Evolutionary conservation across 2,329 filamentous ascomycete genomes (phyloP).

Genomic region (Penicillium sclerotigenum): DNA sequence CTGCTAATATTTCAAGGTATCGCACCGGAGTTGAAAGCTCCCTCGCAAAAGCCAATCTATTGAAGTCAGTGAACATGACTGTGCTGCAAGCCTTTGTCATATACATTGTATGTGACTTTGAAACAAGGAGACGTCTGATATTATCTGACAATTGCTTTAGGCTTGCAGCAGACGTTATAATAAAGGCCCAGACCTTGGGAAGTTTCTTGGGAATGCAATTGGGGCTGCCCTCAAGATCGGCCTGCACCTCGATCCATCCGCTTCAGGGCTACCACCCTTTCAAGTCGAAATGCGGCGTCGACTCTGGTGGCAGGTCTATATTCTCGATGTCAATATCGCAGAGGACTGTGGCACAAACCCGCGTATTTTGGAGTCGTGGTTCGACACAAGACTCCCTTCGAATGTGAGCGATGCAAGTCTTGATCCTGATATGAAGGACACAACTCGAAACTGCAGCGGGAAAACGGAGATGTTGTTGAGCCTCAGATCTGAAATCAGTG

Average conservation of each 20-base stretch:
- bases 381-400: constrained; percentile 13
- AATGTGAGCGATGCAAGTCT: constrained; percentile 18
- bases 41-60: constrained; percentile 14
- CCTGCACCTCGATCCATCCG: constrained; percentile 12
- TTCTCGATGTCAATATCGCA: background rate
- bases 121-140: background rate
- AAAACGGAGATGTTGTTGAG: constrained; percentile 28
- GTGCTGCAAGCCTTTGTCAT: constrained; percentile 22
- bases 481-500: constrained; percentile 18
- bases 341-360: constrained; percentile 13
- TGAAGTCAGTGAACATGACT: constrained; percentile 11
- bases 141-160: constrained; percentile 3
- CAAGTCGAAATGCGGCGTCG: constrained; percentile 20
- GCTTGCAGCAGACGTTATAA: constrained; percentile 14
- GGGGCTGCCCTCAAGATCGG: constrained; percentile 13
- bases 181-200: constrained; percentile 12
- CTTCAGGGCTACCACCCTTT: constrained; percentile 8
- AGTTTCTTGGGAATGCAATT: constrained; percentile 9
- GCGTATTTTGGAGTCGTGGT: constrained; percentile 11
- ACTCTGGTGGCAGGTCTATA: background rate
- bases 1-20: constrained; percentile 14
- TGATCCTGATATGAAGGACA: constrained; percentile 10
- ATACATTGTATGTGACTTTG: constrained; percentile 18
- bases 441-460: background rate
- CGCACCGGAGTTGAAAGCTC: constrained; percentile 6